These are phyloP conservation scores for Trichophyton simii DNA, from an alignment of 2,329 filamentous ascomycete genomes.

Conservation along the genomic window DNA sequence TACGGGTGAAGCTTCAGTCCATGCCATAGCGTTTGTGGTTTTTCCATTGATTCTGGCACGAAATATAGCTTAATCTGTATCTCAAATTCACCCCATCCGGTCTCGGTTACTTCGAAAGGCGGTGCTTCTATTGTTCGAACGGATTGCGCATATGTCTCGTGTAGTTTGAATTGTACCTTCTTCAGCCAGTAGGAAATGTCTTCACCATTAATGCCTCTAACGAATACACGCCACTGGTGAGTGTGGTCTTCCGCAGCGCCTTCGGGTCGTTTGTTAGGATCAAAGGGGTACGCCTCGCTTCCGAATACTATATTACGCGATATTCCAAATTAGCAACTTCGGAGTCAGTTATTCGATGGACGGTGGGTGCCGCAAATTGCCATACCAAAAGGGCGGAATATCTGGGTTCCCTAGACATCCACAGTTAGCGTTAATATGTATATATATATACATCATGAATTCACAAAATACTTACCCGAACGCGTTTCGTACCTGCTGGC, in stretches of 20 bases:
- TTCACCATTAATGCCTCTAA: constrained; percentile 76
- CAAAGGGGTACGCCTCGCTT: constrained; percentile 66
- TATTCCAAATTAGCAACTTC: not conserved
- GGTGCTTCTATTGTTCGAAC: constrained; percentile 72
- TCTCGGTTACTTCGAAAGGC: constrained; percentile 77
- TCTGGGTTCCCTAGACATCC: constrained; percentile 29
- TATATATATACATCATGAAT: not conserved
- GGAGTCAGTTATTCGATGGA: not conserved
- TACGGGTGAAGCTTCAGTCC: constrained; percentile 85
- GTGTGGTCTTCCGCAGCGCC: constrained; percentile 81
- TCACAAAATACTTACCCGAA: constrained; percentile 29
- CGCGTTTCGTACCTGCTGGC: constrained; percentile 42
- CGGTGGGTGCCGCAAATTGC: constrained; percentile 24
- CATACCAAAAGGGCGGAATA: constrained; percentile 37
- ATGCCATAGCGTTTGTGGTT: constrained; percentile 91
- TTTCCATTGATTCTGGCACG: constrained; percentile 73
- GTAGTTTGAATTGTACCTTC: constrained; percentile 94
- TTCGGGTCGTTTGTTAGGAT: constrained; percentile 61
- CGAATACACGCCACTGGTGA: constrained; percentile 91
- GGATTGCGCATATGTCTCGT: constrained; percentile 90
- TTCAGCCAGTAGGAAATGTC: constrained; percentile 93
- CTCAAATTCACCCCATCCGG: constrained; percentile 96
- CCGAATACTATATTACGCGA: constrained; percentile 51
- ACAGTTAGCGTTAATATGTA: constrained; percentile 14
- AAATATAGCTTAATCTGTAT: constrained; percentile 95